Evolutionary conservation across 768 basidiomycete species (phyloP).

Genomic region (Candolleomyces eurysporus): DNA sequence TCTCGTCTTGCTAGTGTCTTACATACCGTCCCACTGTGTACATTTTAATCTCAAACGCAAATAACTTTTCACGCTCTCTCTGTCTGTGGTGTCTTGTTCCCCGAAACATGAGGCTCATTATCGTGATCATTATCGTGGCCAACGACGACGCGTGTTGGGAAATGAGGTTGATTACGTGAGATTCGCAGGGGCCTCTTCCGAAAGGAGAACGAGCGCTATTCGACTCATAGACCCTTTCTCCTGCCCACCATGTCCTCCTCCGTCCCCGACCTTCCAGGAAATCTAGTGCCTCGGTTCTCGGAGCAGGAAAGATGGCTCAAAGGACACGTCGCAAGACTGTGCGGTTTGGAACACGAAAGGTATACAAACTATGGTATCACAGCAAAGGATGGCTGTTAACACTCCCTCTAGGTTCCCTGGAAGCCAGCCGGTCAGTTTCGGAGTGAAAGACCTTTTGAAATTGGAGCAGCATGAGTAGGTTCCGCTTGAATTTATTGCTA

Average conservation of each 20-base stretch:
- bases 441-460: constrained; percentile 60
- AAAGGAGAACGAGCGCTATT: too few species aligned
- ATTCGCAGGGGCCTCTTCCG: not conserved
- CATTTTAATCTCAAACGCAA: not conserved
- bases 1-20: constrained; percentile 14
- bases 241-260: constrained; percentile 38
- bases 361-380: constrained; percentile 25
- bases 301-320: constrained; percentile 69
- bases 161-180: constrained; percentile 15
- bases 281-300: constrained; percentile 49
- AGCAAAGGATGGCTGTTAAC: too few species aligned
- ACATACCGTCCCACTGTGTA: constrained; percentile 4
- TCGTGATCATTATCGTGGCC: not conserved
- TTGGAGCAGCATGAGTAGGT: constrained; percentile 84
- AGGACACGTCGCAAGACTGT: constrained; percentile 58
- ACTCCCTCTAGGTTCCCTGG: constrained; percentile 76
- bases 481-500: not conserved
- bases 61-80: not conserved
- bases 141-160: constrained; percentile 1
- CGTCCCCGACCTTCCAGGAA: constrained; percentile 74
- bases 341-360: constrained; percentile 65
- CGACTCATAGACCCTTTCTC: not conserved
- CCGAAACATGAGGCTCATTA: not conserved
- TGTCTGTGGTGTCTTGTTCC: not conserved
- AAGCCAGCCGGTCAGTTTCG: constrained; percentile 93